phyloP scores from a whole-genome alignment of 1,284 basidiomycete species.

The Trichosporon asahii region DNA sequence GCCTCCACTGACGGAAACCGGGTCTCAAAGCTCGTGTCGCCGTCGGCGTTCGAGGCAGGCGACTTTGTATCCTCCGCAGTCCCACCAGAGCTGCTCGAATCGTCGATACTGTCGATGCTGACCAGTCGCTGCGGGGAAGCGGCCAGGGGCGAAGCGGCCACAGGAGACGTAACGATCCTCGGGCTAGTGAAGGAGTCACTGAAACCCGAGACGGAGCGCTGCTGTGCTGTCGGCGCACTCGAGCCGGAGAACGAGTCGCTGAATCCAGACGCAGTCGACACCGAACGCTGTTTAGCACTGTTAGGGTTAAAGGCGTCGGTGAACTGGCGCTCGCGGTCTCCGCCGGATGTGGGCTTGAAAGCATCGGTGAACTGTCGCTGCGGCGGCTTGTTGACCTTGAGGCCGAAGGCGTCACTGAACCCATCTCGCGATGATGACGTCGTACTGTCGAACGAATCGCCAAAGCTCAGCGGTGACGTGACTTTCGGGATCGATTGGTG shows the following conservation, averaged over 20 bases:
- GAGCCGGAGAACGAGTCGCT: conserved; percentile 15
- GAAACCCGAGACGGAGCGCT: conserved; percentile 1
- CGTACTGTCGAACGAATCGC: conserved; percentile 19
- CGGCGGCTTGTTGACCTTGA: background rate
- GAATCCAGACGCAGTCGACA: conserved; percentile 6
- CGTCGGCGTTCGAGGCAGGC: conserved; percentile 29
- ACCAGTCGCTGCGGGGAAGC: background rate
- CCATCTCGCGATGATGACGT: background rate
- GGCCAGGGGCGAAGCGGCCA: background rate
- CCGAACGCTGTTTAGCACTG: background rate
- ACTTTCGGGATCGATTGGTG: background rate
- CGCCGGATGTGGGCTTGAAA: background rate
- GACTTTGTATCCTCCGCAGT: conserved; percentile 4
- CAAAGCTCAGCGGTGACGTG: conserved; percentile 17
- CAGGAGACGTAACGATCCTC: background rate
- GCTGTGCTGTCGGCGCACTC: background rate
- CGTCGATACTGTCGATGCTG: background rate
- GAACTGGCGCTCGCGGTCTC: background rate
- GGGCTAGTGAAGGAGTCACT: conserved; percentile 2
- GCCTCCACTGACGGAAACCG: conserved; percentile 48
- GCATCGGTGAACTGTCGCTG: conserved; percentile 5
- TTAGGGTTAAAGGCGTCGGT: conserved; percentile 4
- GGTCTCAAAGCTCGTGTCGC: conserved; percentile 42
- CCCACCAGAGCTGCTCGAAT: background rate
- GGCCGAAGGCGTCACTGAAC: background rate